Evolutionary conservation across 164 flowering plant species (phyloP).

Genomic region (Aristolochia contorta): DNA sequence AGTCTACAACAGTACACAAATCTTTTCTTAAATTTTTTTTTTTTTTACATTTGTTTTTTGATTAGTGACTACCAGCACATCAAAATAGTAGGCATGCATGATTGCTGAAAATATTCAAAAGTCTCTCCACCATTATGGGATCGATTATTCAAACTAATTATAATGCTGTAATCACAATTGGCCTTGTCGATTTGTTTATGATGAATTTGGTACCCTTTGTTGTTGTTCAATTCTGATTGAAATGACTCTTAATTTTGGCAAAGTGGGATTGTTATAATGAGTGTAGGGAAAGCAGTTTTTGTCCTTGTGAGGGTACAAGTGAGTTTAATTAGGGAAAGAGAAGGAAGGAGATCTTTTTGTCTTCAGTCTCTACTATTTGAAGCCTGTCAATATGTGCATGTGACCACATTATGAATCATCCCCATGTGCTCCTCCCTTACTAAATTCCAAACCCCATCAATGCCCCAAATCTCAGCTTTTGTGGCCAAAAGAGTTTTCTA

Average conservation of each 20-base stretch:
- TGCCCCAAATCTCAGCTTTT: slow-evolving; percentile 4
- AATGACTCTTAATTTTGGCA: background rate
- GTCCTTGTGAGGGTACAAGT: background rate
- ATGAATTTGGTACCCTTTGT: too few relatives aligned
- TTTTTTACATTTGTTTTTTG: too few relatives aligned
- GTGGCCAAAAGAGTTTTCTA: background rate
- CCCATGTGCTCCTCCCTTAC: slow-evolving; percentile 6
- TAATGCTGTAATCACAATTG: too few relatives aligned
- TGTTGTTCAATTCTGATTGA: background rate
- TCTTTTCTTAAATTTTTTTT: too few relatives aligned
- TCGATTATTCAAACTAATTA: too few relatives aligned
- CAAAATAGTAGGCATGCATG: too few relatives aligned
- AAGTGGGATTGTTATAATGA: background rate
- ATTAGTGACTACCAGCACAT: too few relatives aligned
- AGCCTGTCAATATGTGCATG: slow-evolving; percentile 8
- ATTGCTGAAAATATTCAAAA: too few relatives aligned
- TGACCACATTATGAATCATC: slow-evolving; percentile 8
- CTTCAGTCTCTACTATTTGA: background rate
- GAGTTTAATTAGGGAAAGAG: too few relatives aligned
- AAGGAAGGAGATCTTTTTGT: background rate
- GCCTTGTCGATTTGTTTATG: background rate
- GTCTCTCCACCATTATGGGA: too few relatives aligned
- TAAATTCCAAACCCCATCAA: slow-evolving; percentile 5
- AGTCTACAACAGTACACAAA: too few relatives aligned
- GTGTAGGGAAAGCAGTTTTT: background rate